Conservation (phyloP, 1,284 basidiomycete genomes). For the Fomitopsis betulina region DNA sequence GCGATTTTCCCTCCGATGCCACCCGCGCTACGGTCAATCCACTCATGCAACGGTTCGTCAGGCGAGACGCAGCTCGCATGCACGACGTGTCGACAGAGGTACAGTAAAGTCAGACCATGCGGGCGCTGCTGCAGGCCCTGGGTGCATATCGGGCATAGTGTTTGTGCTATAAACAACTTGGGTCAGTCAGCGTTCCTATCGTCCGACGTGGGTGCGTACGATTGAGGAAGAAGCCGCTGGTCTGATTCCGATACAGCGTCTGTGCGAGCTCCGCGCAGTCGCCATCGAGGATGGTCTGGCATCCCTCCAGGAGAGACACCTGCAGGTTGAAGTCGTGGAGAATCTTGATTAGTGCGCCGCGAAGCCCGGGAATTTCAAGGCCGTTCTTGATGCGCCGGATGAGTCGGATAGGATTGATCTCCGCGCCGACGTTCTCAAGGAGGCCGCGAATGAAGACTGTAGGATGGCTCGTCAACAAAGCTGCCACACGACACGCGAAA, state of each 20-base stretch:
- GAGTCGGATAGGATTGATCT: constrained; percentile 93
- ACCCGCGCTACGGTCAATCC: constrained; percentile 42
- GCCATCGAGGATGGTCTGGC: constrained; percentile 79
- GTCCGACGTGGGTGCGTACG: constrained; percentile 39
- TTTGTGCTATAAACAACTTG: constrained; percentile 40
- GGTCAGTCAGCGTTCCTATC: not conserved
- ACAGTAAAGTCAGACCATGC: constrained; percentile 63
- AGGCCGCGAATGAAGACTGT: constrained; percentile 91
- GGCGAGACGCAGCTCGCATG: constrained; percentile 70
- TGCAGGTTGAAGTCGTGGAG: constrained; percentile 93
- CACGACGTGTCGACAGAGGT: constrained; percentile 83
- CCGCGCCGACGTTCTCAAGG: constrained; percentile 92
- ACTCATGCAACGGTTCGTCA: constrained; percentile 48
- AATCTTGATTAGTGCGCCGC: constrained; percentile 94
- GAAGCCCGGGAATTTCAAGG: constrained; percentile 92
- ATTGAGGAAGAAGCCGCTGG: constrained; percentile 69
- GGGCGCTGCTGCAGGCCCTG: constrained; percentile 55
- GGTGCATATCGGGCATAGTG: constrained; percentile 62
- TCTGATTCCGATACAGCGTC: constrained; percentile 71
- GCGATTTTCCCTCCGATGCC: constrained; percentile 65
- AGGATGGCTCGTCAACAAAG: not conserved
- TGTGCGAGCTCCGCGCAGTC: constrained; percentile 76
- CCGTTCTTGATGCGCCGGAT: constrained; percentile 95
- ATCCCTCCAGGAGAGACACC: constrained; percentile 87
- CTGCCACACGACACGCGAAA: not conserved